Percentiles rank a stretch among this genome's conserved stretches.
These are phyloP conservation scores for Talaromyces marneffei DNA, from an alignment of 2,329 filamentous ascomycete genomes.

Conservation along the genomic window DNA sequence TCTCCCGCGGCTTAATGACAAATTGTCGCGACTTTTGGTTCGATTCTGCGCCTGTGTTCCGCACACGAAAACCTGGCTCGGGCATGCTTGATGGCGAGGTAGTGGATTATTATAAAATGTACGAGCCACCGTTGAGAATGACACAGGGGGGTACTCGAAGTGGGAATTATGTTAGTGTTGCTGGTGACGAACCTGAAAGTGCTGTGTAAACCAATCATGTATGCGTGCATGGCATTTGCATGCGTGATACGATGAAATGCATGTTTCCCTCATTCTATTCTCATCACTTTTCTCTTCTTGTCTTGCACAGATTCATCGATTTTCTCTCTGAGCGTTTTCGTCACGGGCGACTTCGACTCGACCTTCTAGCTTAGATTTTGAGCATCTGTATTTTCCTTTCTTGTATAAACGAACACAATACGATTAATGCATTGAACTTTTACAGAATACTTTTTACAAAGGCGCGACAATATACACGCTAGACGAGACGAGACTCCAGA, in stretches of 20 bases:
- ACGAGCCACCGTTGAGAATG: conserved; percentile 74
- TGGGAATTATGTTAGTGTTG: conserved; percentile 55
- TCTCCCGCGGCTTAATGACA: conserved; percentile 71
- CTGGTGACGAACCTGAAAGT: conserved; percentile 34
- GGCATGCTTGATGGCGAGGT: conserved; percentile 70
- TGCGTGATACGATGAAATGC: background rate
- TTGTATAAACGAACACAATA: background rate
- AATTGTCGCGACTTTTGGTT: conserved; percentile 98
- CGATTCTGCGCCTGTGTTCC: conserved; percentile 76
- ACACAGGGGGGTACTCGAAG: conserved; percentile 39
- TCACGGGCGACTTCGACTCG: background rate
- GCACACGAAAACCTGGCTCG: conserved; percentile 64
- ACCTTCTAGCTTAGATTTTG: background rate
- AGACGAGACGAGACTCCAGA: background rate
- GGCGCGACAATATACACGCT: background rate
- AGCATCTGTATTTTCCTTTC: background rate
- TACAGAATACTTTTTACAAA: background rate
- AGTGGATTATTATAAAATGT: conserved; percentile 84
- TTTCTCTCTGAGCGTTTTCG: background rate
- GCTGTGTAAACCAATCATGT: conserved; percentile 19
- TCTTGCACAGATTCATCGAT: background rate
- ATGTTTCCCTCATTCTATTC: background rate
- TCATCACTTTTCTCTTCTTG: background rate
- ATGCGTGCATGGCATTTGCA: background rate
- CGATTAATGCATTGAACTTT: background rate